Conservation (phyloP, 495 filamentous ascomycete genomes). For the Pyrenula aspistea region DNA sequence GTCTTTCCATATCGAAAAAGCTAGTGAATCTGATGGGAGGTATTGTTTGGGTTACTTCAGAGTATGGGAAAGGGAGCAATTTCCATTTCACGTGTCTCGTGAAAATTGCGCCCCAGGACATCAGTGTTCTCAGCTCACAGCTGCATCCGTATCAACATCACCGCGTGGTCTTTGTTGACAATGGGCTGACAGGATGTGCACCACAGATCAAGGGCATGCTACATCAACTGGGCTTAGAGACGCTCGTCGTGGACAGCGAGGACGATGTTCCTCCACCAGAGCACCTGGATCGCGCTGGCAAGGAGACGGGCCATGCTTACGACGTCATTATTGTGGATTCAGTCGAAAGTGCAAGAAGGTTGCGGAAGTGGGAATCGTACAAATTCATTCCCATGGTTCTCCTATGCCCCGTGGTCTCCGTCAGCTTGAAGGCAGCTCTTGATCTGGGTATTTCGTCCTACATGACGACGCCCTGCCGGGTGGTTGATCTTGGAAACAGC, state of each 20-base stretch:
- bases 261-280: slow-evolving; percentile 48
- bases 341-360: slow-evolving; percentile 72
- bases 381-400: slow-evolving; percentile 97
- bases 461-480: slow-evolving; percentile 94
- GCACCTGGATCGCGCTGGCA: slow-evolving; percentile 40
- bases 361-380: slow-evolving; percentile 84
- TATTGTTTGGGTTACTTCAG: slow-evolving; percentile 91
- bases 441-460: slow-evolving; percentile 96
- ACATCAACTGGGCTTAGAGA: slow-evolving; percentile 63
- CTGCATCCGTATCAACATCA: slow-evolving; percentile 79
- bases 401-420: slow-evolving; percentile 78
- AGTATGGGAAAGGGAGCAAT: slow-evolving; percentile 83
- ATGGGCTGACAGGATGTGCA: slow-evolving; percentile 65
- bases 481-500: slow-evolving; percentile 93
- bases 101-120: slow-evolving; percentile 71
- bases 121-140: slow-evolving; percentile 69
- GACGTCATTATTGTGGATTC: slow-evolving; percentile 97
- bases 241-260: slow-evolving; percentile 64
- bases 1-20: slow-evolving; percentile 91
- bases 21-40: slow-evolving; percentile 96
- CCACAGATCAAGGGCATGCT: slow-evolving; percentile 72
- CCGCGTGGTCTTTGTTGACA: slow-evolving; percentile 92
- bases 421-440: slow-evolving; percentile 87
- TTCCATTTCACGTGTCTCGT: slow-evolving; percentile 98
- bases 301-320: slow-evolving; percentile 57